These are phyloP conservation scores for Hypholoma sublateritium DNA, from an alignment of 768 basidiomycete genomes.

Conservation along the genomic window DNA sequence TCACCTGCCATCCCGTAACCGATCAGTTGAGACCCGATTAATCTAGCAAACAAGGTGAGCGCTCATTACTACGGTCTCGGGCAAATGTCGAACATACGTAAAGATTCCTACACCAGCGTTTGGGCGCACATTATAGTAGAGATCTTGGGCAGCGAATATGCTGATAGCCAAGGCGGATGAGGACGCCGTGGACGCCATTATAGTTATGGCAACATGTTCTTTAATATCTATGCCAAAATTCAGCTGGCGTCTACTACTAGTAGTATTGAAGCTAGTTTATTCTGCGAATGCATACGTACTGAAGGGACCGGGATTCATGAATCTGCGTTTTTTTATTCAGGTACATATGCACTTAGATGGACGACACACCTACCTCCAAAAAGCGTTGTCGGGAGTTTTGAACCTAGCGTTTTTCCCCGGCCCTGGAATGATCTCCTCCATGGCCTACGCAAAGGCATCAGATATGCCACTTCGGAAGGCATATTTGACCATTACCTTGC, in stretches of 20 bases:
- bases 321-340: slow-evolving; percentile 14
- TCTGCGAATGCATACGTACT: slow-evolving; percentile 31
- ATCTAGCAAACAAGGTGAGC: background rate
- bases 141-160: slow-evolving; percentile 56
- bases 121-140: slow-evolving; percentile 42
- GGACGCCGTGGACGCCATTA: slow-evolving; percentile 60
- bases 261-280: background rate
- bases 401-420: slow-evolving; percentile 28
- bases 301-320: slow-evolving; percentile 63
- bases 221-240: slow-evolving; percentile 35
- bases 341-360: background rate
- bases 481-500: background rate
- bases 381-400: slow-evolving; percentile 33
- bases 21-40: slow-evolving; percentile 40
- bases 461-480: too few relatives aligned
- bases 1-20: slow-evolving; percentile 40
- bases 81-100: slow-evolving; percentile 15
- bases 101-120: slow-evolving; percentile 45
- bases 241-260: background rate
- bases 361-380: slow-evolving; percentile 32
- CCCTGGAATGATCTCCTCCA: slow-evolving; percentile 39
- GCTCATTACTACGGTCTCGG: background rate
- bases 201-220: slow-evolving; percentile 63
- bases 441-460: slow-evolving; percentile 1
- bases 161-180: slow-evolving; percentile 57